Base-by-base conservation (phyloP, 1,139 yeast genomes). In the Hyphopichia buzzinii region DNA sequence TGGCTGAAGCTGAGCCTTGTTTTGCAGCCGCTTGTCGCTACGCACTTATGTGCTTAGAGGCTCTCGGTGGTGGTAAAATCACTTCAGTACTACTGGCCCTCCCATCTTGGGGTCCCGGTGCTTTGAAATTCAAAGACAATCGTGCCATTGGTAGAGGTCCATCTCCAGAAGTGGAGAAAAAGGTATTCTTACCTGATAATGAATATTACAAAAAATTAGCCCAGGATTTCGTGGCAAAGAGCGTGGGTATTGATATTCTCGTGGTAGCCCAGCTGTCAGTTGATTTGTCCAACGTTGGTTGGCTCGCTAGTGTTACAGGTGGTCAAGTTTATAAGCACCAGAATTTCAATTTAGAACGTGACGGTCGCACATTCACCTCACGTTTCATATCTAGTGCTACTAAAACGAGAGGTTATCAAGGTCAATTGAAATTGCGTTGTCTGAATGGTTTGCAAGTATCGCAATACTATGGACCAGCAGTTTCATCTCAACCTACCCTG, bases 21-120 rank as follows among this genome's bases (percentile, higher is more conserved):
- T 85, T 77, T 52, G 95, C 96, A 0, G 77, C 87, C 1, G 96
- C 95, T 1, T 62, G 89, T 31, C 72, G 81, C 38, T 79, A 84
- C 2, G 92, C 94, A 0, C 65, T 72, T 50, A 55, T 77, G 44
- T 81, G 90, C n/a, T 66, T 90, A 30, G 73, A 73, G 27, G 57
- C 64, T 19, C 72, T 72, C 26, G 82, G 84, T 0, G 96, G 96
- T 39, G 97, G 97, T 47, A 87, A 90, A 48, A 81, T 90, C 26
- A 75, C 85, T 14, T 74, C 87, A 0, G 59, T 86, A 4, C 64
- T 90, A 35, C 72, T 88, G 2, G 66, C 81, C 1, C 60, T 89
- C 26, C 96, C 98, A 7, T 75, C 88, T 1, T 74, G 81, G 74
- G 96, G 96, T 0, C 86, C 92, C 1, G 97, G 97, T 2, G 69